Base-by-base conservation (phyloP, 1,284 basidiomycete genomes). In the Xerocomus cyaneibrunnescens region DNA sequence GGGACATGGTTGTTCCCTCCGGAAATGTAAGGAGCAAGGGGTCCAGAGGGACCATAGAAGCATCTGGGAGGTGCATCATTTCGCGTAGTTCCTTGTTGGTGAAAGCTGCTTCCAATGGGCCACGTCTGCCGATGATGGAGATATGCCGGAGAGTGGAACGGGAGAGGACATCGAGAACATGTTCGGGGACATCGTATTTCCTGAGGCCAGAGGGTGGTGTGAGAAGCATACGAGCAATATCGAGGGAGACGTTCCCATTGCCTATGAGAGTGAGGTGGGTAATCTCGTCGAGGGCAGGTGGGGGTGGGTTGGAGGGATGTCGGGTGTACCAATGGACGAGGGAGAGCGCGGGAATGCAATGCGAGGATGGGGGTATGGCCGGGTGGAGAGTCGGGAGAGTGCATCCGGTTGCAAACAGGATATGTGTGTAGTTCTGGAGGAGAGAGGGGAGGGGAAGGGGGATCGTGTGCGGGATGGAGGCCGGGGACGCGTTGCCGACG, bases 241-340 rank as follows among this genome's bases (percentile, higher is more conserved):
- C 97, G 21, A 99, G 76, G 5, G 95, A 91, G 44, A 99, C 97
- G 63, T 99, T 99, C 14, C 97, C 96, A 56, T 96, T 93, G 0
- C 97, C 96, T 41, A 99, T 88, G 42, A 99, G 74, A 0, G 91
- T 85, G 38, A 97, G 85, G 57, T 94, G 87, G 6, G 76, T 67
- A 0, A 83, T 71, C 28, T 75, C 75, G 30, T 83, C 75, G 0
- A 98, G 77, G 6, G 83, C 74, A 1, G 85, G 86, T 0, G 83
- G 71, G 0, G 77, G 66, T 0, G 81, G 74, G 8, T 72, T 66
- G 13, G 83, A 79, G 1, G 95, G 95, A 69, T 99, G 94, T 37
- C 84, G 87, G 32, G 97, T 99, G 74, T 99, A 99, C 96, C 96
- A 99, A 62, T 95, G 90, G 3, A 99, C 96, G 47, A 99, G 75